Evolutionary conservation across 2,329 filamentous ascomycete genomes (phyloP).

Genomic region (Fusarium albosuccineum): DNA sequence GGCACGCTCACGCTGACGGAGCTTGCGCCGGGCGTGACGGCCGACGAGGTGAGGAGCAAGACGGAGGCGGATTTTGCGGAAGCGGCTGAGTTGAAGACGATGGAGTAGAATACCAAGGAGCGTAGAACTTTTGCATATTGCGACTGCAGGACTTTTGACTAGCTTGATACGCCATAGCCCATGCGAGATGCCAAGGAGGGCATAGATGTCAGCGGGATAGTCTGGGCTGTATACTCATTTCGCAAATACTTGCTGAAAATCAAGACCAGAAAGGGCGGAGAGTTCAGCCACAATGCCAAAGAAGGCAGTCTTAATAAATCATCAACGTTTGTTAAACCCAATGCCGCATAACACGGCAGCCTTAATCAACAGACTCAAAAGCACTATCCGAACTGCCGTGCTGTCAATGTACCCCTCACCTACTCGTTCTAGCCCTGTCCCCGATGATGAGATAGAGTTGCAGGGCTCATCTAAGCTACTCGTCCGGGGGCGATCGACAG

Average conservation of each 20-base stretch:
- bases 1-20: slow-evolving; percentile 77
- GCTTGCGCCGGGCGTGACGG: slow-evolving; percentile 74
- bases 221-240: no score
- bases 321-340: no score
- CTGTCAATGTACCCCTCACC: neutral
- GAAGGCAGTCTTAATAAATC: no score
- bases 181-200: neutral
- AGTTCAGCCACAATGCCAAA: no score
- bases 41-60: slow-evolving; percentile 77
- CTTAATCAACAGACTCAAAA: no score
- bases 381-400: no score
- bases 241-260: no score
- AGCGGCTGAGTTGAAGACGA: slow-evolving; percentile 66
- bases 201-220: no score
- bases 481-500: slow-evolving; percentile 24
- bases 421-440: slow-evolving; percentile 1
- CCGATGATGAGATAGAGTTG: slow-evolving; percentile 51
- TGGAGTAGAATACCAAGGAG: slow-evolving; percentile 51
- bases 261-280: no score
- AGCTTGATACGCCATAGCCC: slow-evolving; percentile 25
- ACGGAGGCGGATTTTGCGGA: slow-evolving; percentile 77
- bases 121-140: slow-evolving; percentile 10
- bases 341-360: no score
- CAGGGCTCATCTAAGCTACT: slow-evolving; percentile 30
- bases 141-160: slow-evolving; percentile 21